Evolutionary conservation across 768 basidiomycete species (phyloP).

Genomic region (Lactarius hatsudake): DNA sequence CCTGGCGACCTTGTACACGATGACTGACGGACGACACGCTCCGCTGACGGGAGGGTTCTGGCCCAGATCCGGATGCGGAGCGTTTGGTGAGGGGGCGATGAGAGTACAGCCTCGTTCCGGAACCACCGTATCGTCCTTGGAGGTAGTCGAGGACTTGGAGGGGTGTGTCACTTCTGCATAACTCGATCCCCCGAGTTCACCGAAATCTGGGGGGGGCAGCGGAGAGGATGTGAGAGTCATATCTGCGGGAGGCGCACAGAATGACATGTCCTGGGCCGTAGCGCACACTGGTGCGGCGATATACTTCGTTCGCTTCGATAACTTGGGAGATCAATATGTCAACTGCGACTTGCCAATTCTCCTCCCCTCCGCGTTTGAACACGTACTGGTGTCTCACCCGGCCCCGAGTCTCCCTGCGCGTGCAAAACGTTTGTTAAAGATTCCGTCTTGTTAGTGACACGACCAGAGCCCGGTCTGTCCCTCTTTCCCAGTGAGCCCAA

Average conservation of each 20-base stretch:
- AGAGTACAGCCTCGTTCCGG: not conserved
- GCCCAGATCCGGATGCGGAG: not conserved
- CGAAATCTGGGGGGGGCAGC: not conserved
- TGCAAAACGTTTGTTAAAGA: not conserved
- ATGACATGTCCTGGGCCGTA: not conserved
- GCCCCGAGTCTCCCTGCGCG: not conserved
- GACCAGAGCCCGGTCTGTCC: not conserved
- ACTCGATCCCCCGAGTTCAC: not conserved
- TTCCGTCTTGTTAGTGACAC: not conserved
- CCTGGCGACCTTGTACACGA: constrained; percentile 20
- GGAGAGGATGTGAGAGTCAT: not conserved
- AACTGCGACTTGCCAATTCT: not conserved
- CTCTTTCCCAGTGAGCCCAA: not conserved
- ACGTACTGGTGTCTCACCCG: constrained; percentile 12
- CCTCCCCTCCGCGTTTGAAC: not conserved
- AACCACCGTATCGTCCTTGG: not conserved
- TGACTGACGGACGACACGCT: constrained; percentile 13
- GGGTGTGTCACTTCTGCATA: not conserved
- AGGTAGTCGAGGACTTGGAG: not conserved
- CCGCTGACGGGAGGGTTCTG: not conserved
- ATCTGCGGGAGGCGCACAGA: not conserved
- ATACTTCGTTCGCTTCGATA: not conserved
- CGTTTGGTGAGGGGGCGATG: not conserved
- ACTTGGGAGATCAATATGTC: constrained; percentile 4
- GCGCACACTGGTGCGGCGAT: not conserved